Evolutionary conservation across 352 stramenopile species (phyloP), one percentile per base, ranked within the genome.

Genomic region (Phytophthora ramorum): DNA sequence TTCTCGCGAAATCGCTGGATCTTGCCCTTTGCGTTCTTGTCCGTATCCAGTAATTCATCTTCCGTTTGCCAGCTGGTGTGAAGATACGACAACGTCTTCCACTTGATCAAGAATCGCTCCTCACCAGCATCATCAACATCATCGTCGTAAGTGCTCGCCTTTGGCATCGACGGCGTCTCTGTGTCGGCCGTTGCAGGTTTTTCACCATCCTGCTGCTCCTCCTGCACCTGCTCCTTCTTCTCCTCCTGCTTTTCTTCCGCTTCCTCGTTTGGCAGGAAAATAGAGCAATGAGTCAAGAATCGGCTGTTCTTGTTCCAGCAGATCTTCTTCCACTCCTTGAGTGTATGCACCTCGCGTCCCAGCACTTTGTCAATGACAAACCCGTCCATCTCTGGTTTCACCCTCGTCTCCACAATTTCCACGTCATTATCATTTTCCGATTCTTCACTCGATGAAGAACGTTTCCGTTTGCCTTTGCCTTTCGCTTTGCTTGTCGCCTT

Each of bases 41-140:
- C 89, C 0, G 89, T 87, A 4, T 95, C 86, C 30, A 95, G 51
- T 24, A 97, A 73, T 20, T 86, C 77, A 46, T 89, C 76, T 68
- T 97, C 87, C 13, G 75, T 95, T 76, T 97, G 89, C 92, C 92
- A 97, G 53, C 87, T 96, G 17, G 92, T 88, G 66, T 97, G 92
- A 17, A 97, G 73, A 65, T 96, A 95, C 26, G 90, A 97, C 12
- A 97, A 62, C 9, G 80, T 87, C 54, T 93, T 93, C 92, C 92
- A 97, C 61, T 97, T 97, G 51, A 97, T 77, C 55, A 97, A 64
- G 34, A 96, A 97, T n/a, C 88, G 80, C 53, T 95, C 80, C 37
- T 90, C 85, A 9, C 85, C 79, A 28, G 83, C 70, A 41, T 79
- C 71, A 55, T 76, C 71, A 19, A 59, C 52, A 3, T 76, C 63